These are phyloP conservation scores for Notholithocarpus densiflorus DNA, from an alignment of 306 rosid species.

Conservation along the genomic window DNA sequence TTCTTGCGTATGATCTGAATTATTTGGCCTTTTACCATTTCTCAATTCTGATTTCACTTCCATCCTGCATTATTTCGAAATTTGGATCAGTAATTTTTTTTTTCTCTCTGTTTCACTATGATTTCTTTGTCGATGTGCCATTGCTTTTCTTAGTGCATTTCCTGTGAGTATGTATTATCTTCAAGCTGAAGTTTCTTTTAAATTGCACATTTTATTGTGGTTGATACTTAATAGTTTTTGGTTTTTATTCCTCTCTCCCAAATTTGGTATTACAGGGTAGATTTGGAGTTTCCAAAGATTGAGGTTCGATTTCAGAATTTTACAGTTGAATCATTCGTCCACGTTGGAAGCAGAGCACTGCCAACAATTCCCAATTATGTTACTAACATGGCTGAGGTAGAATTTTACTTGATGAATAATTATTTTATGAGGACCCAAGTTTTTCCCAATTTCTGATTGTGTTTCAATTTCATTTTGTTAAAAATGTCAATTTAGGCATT, in stretches of 20 bases:
- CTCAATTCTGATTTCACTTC: neutral
- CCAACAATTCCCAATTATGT: conserved; percentile 94
- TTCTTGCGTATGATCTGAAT: neutral
- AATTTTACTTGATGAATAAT: neutral
- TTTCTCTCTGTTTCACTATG: neutral
- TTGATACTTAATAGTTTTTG: neutral
- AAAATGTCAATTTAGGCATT: conserved; percentile 42
- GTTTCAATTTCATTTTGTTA: conserved; percentile 10
- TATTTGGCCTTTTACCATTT: neutral
- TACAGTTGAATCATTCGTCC: conserved; percentile 80
- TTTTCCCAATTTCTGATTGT: neutral
- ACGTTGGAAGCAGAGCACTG: conserved; percentile 91
- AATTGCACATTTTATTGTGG: conserved; percentile 4
- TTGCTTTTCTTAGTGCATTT: neutral
- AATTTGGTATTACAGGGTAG: conserved; percentile 52
- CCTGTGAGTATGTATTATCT: neutral
- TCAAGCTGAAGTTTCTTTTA: neutral
- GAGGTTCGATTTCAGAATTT: conserved; percentile 86
- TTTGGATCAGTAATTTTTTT: neutral
- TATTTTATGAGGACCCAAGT: neutral
- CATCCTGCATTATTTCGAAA: neutral
- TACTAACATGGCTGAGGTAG: conserved; percentile 83
- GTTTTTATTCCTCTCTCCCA: neutral
- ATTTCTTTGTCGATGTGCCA: neutral
- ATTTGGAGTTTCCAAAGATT: conserved; percentile 81